Percentiles rank a stretch among this genome's conserved stretches.
These are phyloP conservation scores for Nicotiana tomentosiformis DNA, from an alignment of 257 asterid genomes.

Conservation along the genomic window DNA sequence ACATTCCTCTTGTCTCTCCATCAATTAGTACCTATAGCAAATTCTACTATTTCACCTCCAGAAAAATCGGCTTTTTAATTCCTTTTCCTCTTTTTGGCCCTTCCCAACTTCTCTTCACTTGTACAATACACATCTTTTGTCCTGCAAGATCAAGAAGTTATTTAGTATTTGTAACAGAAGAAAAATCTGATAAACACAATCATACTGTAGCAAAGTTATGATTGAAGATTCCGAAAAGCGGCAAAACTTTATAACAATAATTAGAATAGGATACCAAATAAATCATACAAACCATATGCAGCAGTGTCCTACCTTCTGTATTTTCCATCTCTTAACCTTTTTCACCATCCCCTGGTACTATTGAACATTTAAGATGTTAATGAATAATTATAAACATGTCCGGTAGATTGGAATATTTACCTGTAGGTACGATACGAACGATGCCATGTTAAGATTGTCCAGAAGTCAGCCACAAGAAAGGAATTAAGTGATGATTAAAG, in stretches of 20 bases:
- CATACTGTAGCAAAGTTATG: slow-evolving; percentile 33
- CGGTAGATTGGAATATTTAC: slow-evolving; percentile 27
- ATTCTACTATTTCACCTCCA: neutral
- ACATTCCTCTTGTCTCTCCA: slow-evolving; percentile 17
- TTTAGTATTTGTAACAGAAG: neutral
- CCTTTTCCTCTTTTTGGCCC: neutral
- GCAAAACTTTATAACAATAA: slow-evolving; percentile 27
- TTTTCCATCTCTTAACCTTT: slow-evolving; percentile 22
- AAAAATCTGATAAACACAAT: slow-evolving; percentile 13
- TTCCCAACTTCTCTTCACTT: neutral
- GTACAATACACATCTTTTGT: neutral
- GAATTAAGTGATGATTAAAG: slow-evolving; percentile 1
- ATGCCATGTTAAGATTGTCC: neutral
- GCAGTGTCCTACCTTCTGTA: slow-evolving; percentile 39
- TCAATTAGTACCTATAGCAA: slow-evolving; percentile 15
- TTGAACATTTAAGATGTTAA: slow-evolving; percentile 27
- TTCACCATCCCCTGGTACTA: slow-evolving; percentile 41
- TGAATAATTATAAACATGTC: slow-evolving; percentile 36
- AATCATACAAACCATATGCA: slow-evolving; percentile 45
- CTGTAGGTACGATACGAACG: slow-evolving; percentile 4
- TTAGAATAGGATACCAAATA: slow-evolving; percentile 30
- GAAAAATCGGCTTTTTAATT: slow-evolving; percentile 1
- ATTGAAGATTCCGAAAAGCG: slow-evolving; percentile 39
- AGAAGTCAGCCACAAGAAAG: neutral
- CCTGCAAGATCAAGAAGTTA: neutral